Evolutionary conservation across 495 filamentous ascomycete species (phyloP).

Genomic region (Apodospora peruviana): DNA sequence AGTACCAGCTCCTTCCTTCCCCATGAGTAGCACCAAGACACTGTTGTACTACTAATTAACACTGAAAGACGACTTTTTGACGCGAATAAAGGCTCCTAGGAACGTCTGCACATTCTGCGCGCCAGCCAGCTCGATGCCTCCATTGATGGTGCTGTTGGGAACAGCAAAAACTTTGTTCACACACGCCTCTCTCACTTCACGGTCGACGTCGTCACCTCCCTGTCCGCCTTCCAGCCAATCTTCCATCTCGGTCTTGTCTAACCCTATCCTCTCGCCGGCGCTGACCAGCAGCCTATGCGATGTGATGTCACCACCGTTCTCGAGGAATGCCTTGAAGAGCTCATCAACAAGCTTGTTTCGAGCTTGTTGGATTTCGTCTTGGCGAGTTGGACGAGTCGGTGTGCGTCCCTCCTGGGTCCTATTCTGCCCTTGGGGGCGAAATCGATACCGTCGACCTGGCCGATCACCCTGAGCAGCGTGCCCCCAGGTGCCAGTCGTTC

Average conservation of each 20-base stretch:
- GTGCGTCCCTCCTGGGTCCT: constrained; percentile 73
- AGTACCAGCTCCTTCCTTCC: constrained; percentile 8
- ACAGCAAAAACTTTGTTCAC: constrained; percentile 59
- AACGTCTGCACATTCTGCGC: constrained; percentile 58
- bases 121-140: constrained; percentile 54
- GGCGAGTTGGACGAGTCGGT: constrained; percentile 67
- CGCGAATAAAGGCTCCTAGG: constrained; percentile 48
- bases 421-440: constrained; percentile 69
- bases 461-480: constrained; percentile 51
- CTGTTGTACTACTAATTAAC: too few relatives aligned
- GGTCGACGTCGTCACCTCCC: constrained; percentile 66
- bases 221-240: constrained; percentile 57
- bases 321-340: constrained; percentile 70
- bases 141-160: constrained; percentile 68
- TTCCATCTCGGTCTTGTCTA: constrained; percentile 54
- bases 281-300: constrained; percentile 51
- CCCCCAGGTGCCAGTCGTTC: constrained; percentile 52
- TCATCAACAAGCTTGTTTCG: constrained; percentile 62
- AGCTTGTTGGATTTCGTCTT: constrained; percentile 49
- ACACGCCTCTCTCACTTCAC: constrained; percentile 58
- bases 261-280: constrained; percentile 58
- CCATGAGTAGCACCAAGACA: too few relatives aligned
- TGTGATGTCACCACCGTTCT: constrained; percentile 74
- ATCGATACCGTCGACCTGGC: constrained; percentile 59
- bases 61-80: constrained; percentile 33